These are phyloP conservation scores for Apophysomyces ossiformis DNA, from an alignment of 371 early-diverging fungal genomes.

Conservation along the genomic window DNA sequence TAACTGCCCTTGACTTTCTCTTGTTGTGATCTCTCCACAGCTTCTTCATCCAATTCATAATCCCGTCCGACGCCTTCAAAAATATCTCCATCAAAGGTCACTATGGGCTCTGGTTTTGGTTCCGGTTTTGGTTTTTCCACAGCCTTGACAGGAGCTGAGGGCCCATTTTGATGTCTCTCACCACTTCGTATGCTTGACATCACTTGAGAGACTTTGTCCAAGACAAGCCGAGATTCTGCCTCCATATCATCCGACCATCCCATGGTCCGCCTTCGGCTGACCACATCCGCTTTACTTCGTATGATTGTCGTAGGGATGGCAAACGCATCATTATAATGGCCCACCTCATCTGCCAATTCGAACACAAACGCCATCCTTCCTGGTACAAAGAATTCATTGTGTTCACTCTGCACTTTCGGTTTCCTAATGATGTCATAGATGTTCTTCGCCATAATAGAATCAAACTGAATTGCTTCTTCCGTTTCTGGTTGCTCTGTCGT, in stretches of 20 bases:
- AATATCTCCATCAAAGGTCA: slow-evolving; percentile 72
- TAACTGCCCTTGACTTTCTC: slow-evolving; percentile 20
- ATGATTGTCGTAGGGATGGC: slow-evolving; percentile 78
- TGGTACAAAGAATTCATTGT: slow-evolving; percentile 76
- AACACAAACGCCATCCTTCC: slow-evolving; percentile 86
- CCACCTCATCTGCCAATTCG: slow-evolving; percentile 61
- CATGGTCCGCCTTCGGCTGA: slow-evolving; percentile 21
- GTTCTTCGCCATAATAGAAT: slow-evolving; percentile 40
- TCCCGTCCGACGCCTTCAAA: slow-evolving; percentile 88
- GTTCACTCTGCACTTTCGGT: slow-evolving; percentile 28
- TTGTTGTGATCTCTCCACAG: slow-evolving; percentile 1
- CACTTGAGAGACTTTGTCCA: slow-evolving; percentile 75
- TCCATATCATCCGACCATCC: slow-evolving; percentile 41
- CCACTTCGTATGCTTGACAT: slow-evolving; percentile 57
- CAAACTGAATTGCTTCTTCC: slow-evolving; percentile 18
- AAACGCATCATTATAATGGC: slow-evolving; percentile 59
- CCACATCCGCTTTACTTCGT: slow-evolving; percentile 72
- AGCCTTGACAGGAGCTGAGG: slow-evolving; percentile 31
- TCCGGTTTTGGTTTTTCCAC: slow-evolving; percentile 32
- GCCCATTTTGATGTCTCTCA: slow-evolving; percentile 21
- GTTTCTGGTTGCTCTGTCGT: slow-evolving; percentile 13
- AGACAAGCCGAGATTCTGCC: slow-evolving; percentile 66
- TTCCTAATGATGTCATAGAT: slow-evolving; percentile 44
- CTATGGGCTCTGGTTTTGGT: slow-evolving; percentile 28
- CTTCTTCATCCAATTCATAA: slow-evolving; percentile 62